Evolutionary conservation across 2,329 filamentous ascomycete species (phyloP), one percentile per base, ranked within the genome.

Genomic region (Microdochium bolleyi): DNA sequence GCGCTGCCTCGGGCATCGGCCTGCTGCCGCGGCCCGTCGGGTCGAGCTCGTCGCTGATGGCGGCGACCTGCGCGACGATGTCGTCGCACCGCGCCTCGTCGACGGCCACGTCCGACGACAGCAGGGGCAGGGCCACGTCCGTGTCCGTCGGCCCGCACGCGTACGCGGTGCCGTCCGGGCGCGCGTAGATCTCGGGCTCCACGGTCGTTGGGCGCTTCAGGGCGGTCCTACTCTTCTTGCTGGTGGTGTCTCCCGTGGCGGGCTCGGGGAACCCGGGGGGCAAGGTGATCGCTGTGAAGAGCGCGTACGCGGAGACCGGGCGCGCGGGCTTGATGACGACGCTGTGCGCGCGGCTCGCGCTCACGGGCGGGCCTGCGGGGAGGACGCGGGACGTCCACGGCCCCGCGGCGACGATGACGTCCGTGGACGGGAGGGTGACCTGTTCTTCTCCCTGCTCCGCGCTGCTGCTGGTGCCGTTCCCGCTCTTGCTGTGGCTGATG

Each of bases 111-210:
- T 84, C 77, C 37, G 79, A 80, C 0, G 79, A 78, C 1, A 79
- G 77, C 4, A 72, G 64, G 0, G 88, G 88, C 1, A 92, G 69
- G 0, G 83, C 79, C 0, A 85, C 77, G 1, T 74, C 63, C 2
- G 75, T 74, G 60, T 91, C 88, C 8, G 85, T 86, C 56, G 65
- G 64, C 2, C 88, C 88, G 64, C 88, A 91, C 5, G 85, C 86
- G 65, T 92, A 92, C 27, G 89, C 80, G 55, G 88, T 87, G 54
- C 86, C 79, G 62, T 88, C 83, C 0, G 87, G 86, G 3, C 88
- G 77, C 2, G 88, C 83, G 66, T 92, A 92, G 60, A 92, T 90
- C 63, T 92, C 88, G 0, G 88, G 88, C 9, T 82, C 78, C 22
- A 83, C 84, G 13, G 75, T 73, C 57, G 64, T 67, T 60, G 54